Percentiles rank a stretch among this genome's conserved stretches.
These are phyloP conservation scores for Lyophyllum shimeji DNA, from an alignment of 768 basidiomycete species.

Conservation along the genomic window DNA sequence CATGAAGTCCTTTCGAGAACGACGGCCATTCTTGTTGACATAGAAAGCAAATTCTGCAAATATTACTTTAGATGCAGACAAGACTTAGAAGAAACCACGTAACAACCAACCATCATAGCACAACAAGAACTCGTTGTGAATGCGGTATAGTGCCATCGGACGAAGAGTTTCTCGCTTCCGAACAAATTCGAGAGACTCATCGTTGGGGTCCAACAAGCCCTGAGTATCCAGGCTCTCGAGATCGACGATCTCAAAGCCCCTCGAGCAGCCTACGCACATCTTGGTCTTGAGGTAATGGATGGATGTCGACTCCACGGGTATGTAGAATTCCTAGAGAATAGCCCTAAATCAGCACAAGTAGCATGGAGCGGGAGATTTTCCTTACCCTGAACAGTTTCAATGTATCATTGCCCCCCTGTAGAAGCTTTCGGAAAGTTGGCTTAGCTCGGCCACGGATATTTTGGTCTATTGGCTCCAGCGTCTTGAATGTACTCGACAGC, in stretches of 20 bases:
- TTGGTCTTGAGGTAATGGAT: constrained; percentile 97
- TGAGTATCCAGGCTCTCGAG: constrained; percentile 96
- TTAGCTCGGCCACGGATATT: constrained; percentile 74
- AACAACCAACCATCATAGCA: constrained; percentile 88
- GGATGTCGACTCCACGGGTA: constrained; percentile 94
- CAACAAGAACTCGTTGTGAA: constrained; percentile 93
- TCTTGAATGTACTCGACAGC: constrained; percentile 95
- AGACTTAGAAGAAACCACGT: constrained; percentile 8
- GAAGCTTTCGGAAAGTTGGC: constrained; percentile 91
- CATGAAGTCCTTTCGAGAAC: constrained; percentile 89
- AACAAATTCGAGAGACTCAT: constrained; percentile 91
- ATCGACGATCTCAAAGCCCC: constrained; percentile 98
- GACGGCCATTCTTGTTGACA: constrained; percentile 94
- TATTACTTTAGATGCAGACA: constrained; percentile 2
- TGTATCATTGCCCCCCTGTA: constrained; percentile 95
- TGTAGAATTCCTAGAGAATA: constrained; percentile 86
- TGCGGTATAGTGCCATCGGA: constrained; percentile 96
- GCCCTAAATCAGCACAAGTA: background rate
- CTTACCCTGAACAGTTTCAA: constrained; percentile 85
- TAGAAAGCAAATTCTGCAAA: constrained; percentile 94
- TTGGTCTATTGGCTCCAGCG: constrained; percentile 94
- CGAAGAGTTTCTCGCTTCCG: constrained; percentile 83
- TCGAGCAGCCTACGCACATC: constrained; percentile 95
- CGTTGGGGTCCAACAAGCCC: constrained; percentile 89
- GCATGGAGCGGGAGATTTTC: constrained; percentile 1